phyloP scores from a whole-genome alignment of 768 basidiomycete species.

The Lactarius deliciosus region DNA sequence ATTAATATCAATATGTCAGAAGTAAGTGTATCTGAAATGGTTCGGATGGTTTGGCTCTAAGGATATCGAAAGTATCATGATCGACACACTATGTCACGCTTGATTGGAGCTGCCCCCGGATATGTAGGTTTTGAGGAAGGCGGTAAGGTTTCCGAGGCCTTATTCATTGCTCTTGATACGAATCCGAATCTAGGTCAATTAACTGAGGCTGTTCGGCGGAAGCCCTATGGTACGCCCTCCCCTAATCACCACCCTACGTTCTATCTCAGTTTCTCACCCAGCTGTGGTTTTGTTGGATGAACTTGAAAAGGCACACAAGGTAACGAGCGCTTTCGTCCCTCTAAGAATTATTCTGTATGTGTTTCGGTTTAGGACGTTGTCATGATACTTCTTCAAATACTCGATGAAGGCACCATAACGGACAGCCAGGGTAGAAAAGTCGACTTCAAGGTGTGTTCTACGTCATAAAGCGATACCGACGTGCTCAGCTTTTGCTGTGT shows the following conservation, averaged over 20 bases:
- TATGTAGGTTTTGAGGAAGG: slow-evolving; percentile 79
- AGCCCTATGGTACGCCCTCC: slow-evolving; percentile 49
- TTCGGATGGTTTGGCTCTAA: slow-evolving; percentile 12
- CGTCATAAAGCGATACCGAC: neutral
- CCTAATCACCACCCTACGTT: neutral
- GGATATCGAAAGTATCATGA: slow-evolving; percentile 68
- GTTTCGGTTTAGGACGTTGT: slow-evolving; percentile 62
- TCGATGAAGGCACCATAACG: slow-evolving; percentile 87
- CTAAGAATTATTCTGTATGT: neutral
- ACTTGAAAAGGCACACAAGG: slow-evolving; percentile 82
- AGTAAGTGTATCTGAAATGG: slow-evolving; percentile 31
- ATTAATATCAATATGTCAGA: slow-evolving; percentile 97
- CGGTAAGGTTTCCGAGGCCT: slow-evolving; percentile 43
- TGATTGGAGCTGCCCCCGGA: slow-evolving; percentile 92
- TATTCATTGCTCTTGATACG: neutral
- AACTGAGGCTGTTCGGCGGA: slow-evolving; percentile 62
- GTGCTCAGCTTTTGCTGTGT: slow-evolving; percentile 6
- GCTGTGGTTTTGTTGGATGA: slow-evolving; percentile 68
- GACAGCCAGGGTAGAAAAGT: slow-evolving; percentile 92
- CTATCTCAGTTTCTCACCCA: slow-evolving; percentile 26
- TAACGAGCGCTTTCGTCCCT: slow-evolving; percentile 30
- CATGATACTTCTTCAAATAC: slow-evolving; percentile 86
- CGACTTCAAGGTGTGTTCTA: slow-evolving; percentile 70
- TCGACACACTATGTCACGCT: slow-evolving; percentile 83
- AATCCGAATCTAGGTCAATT: slow-evolving; percentile 46